A percentile compares a stretch with the other conserved stretches of the same genome.
Evolutionary conservation across 192 early-diverging fungal species (phyloP).

Genomic region (Dissophora globulifera): DNA sequence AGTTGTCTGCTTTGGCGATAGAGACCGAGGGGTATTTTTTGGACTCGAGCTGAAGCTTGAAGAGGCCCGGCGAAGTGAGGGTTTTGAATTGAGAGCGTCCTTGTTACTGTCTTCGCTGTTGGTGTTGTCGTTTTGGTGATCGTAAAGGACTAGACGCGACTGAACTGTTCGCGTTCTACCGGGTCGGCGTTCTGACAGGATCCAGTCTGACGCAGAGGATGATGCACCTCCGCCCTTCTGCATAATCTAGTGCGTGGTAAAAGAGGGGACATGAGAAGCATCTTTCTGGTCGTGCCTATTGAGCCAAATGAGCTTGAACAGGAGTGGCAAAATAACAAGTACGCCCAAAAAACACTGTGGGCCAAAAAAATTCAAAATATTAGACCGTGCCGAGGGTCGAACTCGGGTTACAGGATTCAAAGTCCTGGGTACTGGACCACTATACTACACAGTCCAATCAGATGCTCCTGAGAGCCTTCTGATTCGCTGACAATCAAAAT

Average conservation of each 20-base stretch:
- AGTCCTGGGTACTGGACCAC: constrained; percentile 50
- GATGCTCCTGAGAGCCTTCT: background rate
- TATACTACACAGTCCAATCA: constrained; percentile 36
- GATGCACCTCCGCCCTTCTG: background rate
- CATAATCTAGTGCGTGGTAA: background rate
- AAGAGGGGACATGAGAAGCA: too few relatives aligned
- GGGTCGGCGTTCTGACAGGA: constrained; percentile 9
- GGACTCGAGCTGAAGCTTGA: too few relatives aligned
- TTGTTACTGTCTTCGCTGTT: too few relatives aligned
- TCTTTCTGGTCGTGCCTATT: too few relatives aligned
- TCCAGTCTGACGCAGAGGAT: constrained; percentile 3
- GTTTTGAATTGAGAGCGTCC: background rate
- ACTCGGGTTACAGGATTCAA: constrained; percentile 54
- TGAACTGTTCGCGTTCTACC: background rate
- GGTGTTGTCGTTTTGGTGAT: too few relatives aligned
- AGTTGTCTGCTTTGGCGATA: background rate
- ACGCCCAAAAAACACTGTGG: background rate
- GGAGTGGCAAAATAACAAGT: too few relatives aligned
- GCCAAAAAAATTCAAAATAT: constrained; percentile 2
- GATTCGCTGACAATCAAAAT: constrained; percentile 3
- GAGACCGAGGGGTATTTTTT: too few relatives aligned
- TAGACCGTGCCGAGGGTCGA: constrained; percentile 50
- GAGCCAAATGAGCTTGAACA: too few relatives aligned
- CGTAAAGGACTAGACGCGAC: background rate
- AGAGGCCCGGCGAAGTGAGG: too few relatives aligned